Evolutionary conservation across 2,329 filamentous ascomycete genomes (phyloP).

Genomic region (Colletotrichum lentis): DNA sequence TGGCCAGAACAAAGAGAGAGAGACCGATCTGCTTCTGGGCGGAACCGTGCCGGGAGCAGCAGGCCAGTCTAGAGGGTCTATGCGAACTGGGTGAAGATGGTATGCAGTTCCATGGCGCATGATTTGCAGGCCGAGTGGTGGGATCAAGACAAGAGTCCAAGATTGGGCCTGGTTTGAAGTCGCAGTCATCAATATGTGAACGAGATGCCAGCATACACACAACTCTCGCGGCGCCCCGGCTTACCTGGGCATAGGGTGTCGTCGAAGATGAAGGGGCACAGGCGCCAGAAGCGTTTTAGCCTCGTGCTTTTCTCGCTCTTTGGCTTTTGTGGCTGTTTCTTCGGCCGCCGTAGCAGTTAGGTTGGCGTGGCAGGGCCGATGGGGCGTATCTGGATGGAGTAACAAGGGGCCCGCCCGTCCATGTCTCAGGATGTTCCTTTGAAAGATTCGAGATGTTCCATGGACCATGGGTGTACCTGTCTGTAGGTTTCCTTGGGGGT

Average conservation of each 20-base stretch:
- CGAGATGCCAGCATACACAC: neutral
- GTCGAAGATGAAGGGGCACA: slow-evolving; percentile 1
- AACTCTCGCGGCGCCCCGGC: neutral
- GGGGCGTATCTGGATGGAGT: slow-evolving; percentile 15
- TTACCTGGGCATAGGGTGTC: neutral
- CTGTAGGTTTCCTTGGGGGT: neutral
- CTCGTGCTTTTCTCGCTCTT: slow-evolving; percentile 28
- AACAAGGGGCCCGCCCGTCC: slow-evolving; percentile 12
- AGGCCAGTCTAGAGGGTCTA: neutral
- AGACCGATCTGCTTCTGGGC: neutral
- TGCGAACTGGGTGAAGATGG: neutral
- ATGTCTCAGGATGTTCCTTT: slow-evolving; percentile 28
- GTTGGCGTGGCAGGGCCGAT: slow-evolving; percentile 25
- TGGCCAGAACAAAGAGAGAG: neutral
- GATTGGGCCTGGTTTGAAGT: neutral
- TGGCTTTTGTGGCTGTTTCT: slow-evolving; percentile 25
- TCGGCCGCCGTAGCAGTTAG: neutral
- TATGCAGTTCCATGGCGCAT: slow-evolving; percentile 9
- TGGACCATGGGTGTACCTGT: neutral
- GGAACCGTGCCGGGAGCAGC: slow-evolving; percentile 5
- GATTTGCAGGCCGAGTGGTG: slow-evolving; percentile 14
- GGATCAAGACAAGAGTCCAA: slow-evolving; percentile 1
- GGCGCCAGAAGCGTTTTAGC: slow-evolving; percentile 14
- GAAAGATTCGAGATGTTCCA: slow-evolving; percentile 20
- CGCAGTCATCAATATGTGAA: neutral